A percentile compares a stretch with the other conserved stretches of the same genome.
Conservation (phyloP, 1,284 basidiomycete species). For the Microbotryum violaceum region DNA sequence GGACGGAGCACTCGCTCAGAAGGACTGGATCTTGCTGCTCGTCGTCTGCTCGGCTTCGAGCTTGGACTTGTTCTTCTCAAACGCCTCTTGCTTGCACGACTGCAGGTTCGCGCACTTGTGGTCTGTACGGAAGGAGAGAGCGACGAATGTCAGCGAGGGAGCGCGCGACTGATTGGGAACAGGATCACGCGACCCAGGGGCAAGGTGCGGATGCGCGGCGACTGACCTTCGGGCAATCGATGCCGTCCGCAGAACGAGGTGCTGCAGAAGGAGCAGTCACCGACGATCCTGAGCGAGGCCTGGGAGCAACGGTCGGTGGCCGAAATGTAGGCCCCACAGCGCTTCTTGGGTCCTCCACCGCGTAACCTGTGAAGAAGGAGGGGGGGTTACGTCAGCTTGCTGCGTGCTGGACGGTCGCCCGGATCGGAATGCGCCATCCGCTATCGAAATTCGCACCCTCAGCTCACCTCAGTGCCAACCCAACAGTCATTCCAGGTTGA, state of each 20-base stretch:
- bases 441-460: too few species aligned
- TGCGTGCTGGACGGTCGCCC: neutral
- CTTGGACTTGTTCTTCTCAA: conserved; percentile 72
- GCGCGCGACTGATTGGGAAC: conserved; percentile 1
- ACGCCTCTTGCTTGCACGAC: conserved; percentile 72
- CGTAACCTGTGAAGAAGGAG: conserved; percentile 8
- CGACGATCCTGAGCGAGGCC: conserved; percentile 68
- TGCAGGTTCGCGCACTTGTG: conserved; percentile 51
- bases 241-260: conserved; percentile 59
- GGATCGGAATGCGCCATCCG: neutral
- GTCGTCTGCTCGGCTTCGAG: conserved; percentile 78
- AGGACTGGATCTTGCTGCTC: conserved; percentile 69
- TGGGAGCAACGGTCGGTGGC: conserved; percentile 55
- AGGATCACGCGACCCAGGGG: neutral
- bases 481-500: conserved; percentile 9
- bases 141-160: conserved; percentile 7
- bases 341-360: conserved; percentile 30
- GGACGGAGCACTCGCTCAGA: conserved; percentile 44
- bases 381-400: neutral
- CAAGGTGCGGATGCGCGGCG: neutral
- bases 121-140: conserved; percentile 3
- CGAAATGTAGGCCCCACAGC: conserved; percentile 17
- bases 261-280: conserved; percentile 68
- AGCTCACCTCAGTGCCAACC: conserved; percentile 11
- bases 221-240: conserved; percentile 49